A percentile compares a stretch with the other conserved stretches of the same genome.
These are phyloP conservation scores for Mycogone perniciosa DNA, from an alignment of 2,329 filamentous ascomycete genomes.

Conservation along the genomic window DNA sequence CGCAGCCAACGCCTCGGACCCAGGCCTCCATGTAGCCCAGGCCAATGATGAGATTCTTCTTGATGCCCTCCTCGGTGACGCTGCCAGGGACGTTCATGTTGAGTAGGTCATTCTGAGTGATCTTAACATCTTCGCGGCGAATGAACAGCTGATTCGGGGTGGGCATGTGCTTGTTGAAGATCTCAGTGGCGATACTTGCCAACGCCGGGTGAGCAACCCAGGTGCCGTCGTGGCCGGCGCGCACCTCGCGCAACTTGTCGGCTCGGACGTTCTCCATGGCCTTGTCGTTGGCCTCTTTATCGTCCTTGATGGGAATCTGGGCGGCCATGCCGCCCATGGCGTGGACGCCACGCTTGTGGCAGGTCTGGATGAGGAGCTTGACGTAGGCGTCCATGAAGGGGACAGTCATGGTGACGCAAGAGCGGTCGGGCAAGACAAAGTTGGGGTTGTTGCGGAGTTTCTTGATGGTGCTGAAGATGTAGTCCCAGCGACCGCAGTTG, in stretches of 20 bases:
- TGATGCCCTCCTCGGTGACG: constrained; percentile 89
- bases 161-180: constrained; percentile 99
- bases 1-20: constrained; percentile 89
- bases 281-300: constrained; percentile 81
- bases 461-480: constrained; percentile 99
- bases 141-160: constrained; percentile 94
- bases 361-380: constrained; percentile 95
- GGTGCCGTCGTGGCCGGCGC: constrained; percentile 89
- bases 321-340: constrained; percentile 99
- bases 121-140: constrained; percentile 80
- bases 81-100: constrained; percentile 97
- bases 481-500: constrained; percentile 99
- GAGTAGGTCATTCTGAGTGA: constrained; percentile 82
- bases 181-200: constrained; percentile 76
- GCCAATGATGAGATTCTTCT: constrained; percentile 96
- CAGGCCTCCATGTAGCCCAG: constrained; percentile 98
- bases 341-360: constrained; percentile 93
- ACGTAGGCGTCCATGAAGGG: constrained; percentile 98
- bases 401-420: constrained; percentile 90
- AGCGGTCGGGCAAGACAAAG: constrained; percentile 90
- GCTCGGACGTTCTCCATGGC: constrained; percentile 90
- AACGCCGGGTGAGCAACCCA: constrained; percentile 97
- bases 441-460: constrained; percentile 93
- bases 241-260: constrained; percentile 93
- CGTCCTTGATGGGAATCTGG: constrained; percentile 97